Evolutionary conservation across 352 stramenopile genomes (phyloP).

Genomic region (Phytophthora europaea): DNA sequence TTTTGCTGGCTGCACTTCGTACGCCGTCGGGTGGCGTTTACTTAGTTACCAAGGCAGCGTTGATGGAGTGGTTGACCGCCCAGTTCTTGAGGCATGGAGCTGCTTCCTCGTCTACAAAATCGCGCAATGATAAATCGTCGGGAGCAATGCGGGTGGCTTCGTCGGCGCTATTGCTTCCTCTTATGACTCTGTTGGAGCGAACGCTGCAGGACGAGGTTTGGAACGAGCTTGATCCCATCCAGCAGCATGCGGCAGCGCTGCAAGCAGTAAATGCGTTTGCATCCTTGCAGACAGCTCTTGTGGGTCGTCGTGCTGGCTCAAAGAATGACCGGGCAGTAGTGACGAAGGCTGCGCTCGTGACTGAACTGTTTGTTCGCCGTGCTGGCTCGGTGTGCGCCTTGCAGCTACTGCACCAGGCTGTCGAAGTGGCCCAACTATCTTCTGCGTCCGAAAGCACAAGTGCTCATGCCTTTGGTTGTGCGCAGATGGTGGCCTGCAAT

Average conservation of each 20-base stretch:
- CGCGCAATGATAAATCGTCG: slow-evolving; percentile 9
- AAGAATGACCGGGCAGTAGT: slow-evolving; percentile 23
- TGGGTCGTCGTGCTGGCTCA: slow-evolving; percentile 7
- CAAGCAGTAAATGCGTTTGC: slow-evolving; percentile 56
- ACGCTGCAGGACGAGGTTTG: slow-evolving; percentile 30
- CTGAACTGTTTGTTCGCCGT: slow-evolving; percentile 42
- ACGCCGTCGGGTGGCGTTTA: slow-evolving; percentile 61
- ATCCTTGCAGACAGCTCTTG: slow-evolving; percentile 33
- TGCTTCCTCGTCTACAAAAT: slow-evolving; percentile 10
- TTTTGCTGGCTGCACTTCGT: slow-evolving; percentile 59
- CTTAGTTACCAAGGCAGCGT: slow-evolving; percentile 68
- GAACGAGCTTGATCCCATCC: slow-evolving; percentile 43
- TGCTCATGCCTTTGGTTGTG: slow-evolving; percentile 34
- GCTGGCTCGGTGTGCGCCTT: slow-evolving; percentile 52
- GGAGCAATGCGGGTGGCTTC: slow-evolving; percentile 27
- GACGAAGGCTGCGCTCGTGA: slow-evolving; percentile 35
- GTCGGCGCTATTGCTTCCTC: slow-evolving; percentile 43
- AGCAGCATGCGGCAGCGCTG: slow-evolving; percentile 50
- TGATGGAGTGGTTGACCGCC: slow-evolving; percentile 70
- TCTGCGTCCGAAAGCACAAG: neutral
- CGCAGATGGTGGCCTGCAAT: slow-evolving; percentile 49
- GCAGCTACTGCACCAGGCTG: slow-evolving; percentile 42
- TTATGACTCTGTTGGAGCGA: slow-evolving; percentile 52
- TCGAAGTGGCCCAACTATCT: slow-evolving; percentile 24
- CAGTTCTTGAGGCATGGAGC: slow-evolving; percentile 47